Conservation (phyloP, 1,139 yeast species). For the Nakaseomyces delphensis region DNA sequence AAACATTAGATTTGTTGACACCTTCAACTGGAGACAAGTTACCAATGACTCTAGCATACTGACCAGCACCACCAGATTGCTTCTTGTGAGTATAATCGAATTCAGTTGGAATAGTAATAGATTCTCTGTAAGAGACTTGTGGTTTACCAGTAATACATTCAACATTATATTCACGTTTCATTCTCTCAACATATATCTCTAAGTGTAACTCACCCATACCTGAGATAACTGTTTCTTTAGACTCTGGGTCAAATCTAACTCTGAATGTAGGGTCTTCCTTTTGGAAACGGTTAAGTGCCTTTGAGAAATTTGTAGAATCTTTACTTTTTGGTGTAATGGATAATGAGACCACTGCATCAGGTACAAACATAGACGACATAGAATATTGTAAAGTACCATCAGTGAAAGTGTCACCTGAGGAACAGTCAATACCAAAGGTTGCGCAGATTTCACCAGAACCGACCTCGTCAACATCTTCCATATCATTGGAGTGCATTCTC, state of each 20-base stretch:
- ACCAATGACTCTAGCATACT: constrained; percentile 95
- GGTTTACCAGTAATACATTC: constrained; percentile 96
- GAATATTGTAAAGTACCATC: constrained; percentile 72
- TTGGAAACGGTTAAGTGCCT: constrained; percentile 94
- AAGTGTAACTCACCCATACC: constrained; percentile 99
- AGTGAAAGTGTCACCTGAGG: constrained; percentile 98
- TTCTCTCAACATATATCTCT: constrained; percentile 95
- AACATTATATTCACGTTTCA: constrained; percentile 93
- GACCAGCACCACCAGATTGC: constrained; percentile 99
- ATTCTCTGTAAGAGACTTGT: constrained; percentile 96
- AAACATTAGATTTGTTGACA: constrained; percentile 45
- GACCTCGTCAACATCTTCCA: constrained; percentile 94
- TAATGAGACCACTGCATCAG: constrained; percentile 93
- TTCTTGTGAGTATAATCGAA: constrained; percentile 95
- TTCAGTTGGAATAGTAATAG: constrained; percentile 62
- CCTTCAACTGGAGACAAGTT: constrained; percentile 57
- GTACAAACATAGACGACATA: constrained; percentile 97
- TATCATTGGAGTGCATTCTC: constrained; percentile 97
- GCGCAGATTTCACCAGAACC: constrained; percentile 99
- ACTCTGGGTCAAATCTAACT: constrained; percentile 81
- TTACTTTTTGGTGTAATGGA: constrained; percentile 83
- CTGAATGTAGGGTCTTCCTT: constrained; percentile 98
- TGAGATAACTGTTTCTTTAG: constrained; percentile 90
- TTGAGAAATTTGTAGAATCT: constrained; percentile 83
- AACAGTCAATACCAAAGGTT: constrained; percentile 96